Percentiles rank a stretch among this genome's conserved stretches.
These are phyloP conservation scores for Sugiyamaella japonica DNA, from an alignment of 1,139 yeast genomes.

Conservation along the genomic window DNA sequence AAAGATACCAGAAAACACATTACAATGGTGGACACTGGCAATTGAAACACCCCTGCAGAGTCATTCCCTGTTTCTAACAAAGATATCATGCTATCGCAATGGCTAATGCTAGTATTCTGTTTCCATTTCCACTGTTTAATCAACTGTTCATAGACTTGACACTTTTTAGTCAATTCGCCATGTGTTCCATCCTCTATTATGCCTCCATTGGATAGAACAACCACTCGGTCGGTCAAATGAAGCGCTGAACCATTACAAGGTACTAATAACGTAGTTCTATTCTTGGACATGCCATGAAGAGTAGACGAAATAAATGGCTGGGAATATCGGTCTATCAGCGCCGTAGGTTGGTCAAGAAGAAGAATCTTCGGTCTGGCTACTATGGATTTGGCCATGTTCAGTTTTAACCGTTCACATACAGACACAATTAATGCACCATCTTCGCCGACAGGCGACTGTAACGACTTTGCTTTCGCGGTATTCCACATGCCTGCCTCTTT, in stretches of 20 bases:
- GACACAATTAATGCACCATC: conserved; percentile 8
- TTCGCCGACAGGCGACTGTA: conserved; percentile 13
- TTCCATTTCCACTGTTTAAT: conserved; percentile 10
- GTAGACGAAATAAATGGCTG: conserved; percentile 15
- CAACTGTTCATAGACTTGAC: conserved; percentile 5
- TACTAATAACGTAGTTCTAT: conserved; percentile 11
- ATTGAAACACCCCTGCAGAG: neutral
- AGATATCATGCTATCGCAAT: neutral
- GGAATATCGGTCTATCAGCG: conserved; percentile 7
- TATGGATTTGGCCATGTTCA: conserved; percentile 15
- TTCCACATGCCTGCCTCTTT: conserved; percentile 15
- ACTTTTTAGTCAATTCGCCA: neutral
- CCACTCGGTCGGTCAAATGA: conserved; percentile 9
- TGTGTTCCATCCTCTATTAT: conserved; percentile 7
- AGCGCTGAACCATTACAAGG: conserved; percentile 8
- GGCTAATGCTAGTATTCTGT: neutral
- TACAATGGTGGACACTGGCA: neutral
- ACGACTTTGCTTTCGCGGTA: conserved; percentile 1
- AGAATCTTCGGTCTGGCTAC: conserved; percentile 17
- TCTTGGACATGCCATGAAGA: conserved; percentile 11
- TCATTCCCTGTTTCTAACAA: neutral
- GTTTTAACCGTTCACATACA: conserved; percentile 8
- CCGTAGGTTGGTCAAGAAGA: conserved; percentile 14
- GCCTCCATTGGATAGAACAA: conserved; percentile 12
- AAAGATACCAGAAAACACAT: neutral